Evolutionary conservation across 306 rosid species (phyloP), one percentile per base, ranked within the genome.

Genomic region (Nissolia schottii): DNA sequence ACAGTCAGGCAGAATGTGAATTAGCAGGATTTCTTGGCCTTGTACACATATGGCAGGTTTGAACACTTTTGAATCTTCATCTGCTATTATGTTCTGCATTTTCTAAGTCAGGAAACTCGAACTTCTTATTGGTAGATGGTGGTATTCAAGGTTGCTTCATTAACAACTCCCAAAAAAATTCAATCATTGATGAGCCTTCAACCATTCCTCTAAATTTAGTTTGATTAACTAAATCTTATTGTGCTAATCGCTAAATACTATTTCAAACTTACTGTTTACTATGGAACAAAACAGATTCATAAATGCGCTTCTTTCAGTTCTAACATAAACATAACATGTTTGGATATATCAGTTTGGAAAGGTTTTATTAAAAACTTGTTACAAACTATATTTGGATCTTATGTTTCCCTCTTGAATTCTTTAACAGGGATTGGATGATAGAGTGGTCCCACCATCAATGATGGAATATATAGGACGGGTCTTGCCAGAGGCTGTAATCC

Each of bases 11-110:
- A 75, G 97, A 91, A 77, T 91, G 97, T 63, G 92, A 87, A 53
- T 67, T 87, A 67, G 85, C 82, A 13, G 99, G 99, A 74, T 94
- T 86, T 87, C 91, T 70, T 8, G 99, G 97, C 82, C 91, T 76
- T 6, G 85, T 88, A 70, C 96, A 91, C 84, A 67, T 94, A 82
- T 94, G 97, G 97, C 97, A 91, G 99, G 99, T 94, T 75, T 68
- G 87, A 57, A 38, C 70, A 5, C 54, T 48, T 51, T 43, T n/a
- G 43, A 68, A 54, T 41, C 40, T 64, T 51, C 37, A 53, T 71
- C 51, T 43, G 64, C 40, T 73, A 23, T 25, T 25, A 9, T 38
- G 15, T 62, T 61, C 19, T 73, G n/a, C 24, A 16, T 55, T 32
- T 64, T 43, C 18, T 57, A 64, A 50, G 50, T 67, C 15, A 10